Percentiles rank a stretch among this genome's conserved stretches.
Evolutionary conservation across 257 asterid genomes (phyloP).

Genomic region (Paraleonurus japonicus): DNA sequence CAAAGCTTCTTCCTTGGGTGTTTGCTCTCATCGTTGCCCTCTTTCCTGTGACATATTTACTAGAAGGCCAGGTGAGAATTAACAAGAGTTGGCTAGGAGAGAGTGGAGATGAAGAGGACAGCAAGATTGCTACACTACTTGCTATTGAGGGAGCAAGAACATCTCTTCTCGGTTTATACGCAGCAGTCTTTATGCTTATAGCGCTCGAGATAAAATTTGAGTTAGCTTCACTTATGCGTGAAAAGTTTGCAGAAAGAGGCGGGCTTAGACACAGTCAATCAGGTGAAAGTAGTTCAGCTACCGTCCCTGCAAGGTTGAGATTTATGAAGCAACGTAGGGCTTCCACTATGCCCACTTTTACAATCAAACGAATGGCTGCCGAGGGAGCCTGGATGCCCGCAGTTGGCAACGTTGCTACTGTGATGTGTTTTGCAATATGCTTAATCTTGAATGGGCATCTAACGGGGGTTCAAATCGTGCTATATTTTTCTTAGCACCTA

Average conservation of each 20-base stretch:
- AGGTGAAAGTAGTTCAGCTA: slow-evolving; percentile 63
- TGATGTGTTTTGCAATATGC: slow-evolving; percentile 90
- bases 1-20: slow-evolving; percentile 92
- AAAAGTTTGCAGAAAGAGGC: slow-evolving; percentile 61
- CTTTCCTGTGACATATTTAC: slow-evolving; percentile 90
- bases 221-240: slow-evolving; percentile 83
- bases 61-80: slow-evolving; percentile 93
- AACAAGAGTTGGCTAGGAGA: slow-evolving; percentile 55
- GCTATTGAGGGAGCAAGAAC: slow-evolving; percentile 98
- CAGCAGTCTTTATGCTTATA: slow-evolving; percentile 91
- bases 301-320: slow-evolving; percentile 79
- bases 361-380: slow-evolving; percentile 75
- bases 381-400: slow-evolving; percentile 99
- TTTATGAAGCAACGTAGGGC: slow-evolving; percentile 95
- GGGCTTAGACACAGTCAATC: slow-evolving; percentile 73
- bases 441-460: slow-evolving; percentile 78
- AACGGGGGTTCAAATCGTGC: slow-evolving; percentile 89
- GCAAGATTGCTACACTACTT: slow-evolving; percentile 66
- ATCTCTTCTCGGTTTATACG: slow-evolving; percentile 90
- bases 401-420: slow-evolving; percentile 93
- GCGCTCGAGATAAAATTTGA: slow-evolving; percentile 99
- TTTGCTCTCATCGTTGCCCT: slow-evolving; percentile 96
- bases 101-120: slow-evolving; percentile 62
- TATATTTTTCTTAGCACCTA: slow-evolving; percentile 93
- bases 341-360: slow-evolving; percentile 64